These are phyloP conservation scores for Sugiyamaella grinbergsii DNA, from an alignment of 1,139 yeast genomes.

Conservation along the genomic window DNA sequence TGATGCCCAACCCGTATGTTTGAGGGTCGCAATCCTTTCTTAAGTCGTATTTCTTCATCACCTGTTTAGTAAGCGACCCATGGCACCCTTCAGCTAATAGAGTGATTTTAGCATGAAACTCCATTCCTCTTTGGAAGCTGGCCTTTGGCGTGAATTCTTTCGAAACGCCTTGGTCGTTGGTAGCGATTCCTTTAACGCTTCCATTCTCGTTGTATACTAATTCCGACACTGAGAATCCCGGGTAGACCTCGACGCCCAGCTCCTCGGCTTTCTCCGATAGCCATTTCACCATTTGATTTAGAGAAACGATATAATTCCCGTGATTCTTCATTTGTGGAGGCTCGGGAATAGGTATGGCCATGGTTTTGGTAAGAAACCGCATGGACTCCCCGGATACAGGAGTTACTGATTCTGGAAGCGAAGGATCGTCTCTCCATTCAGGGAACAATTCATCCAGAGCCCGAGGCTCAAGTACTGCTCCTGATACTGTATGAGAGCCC, in stretches of 20 bases:
- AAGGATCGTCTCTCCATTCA: constrained; percentile 55
- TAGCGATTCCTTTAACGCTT: constrained; percentile 83
- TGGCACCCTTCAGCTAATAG: constrained; percentile 97
- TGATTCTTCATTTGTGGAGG: constrained; percentile 88
- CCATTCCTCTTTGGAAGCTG: constrained; percentile 93
- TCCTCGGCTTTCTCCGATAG: constrained; percentile 89
- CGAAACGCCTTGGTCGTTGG: constrained; percentile 85
- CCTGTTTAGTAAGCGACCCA: constrained; percentile 84
- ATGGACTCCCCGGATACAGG: constrained; percentile 75
- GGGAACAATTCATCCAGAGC: constrained; percentile 87
- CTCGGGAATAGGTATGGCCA: constrained; percentile 75
- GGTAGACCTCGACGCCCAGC: constrained; percentile 89
- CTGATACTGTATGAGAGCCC: constrained; percentile 86
- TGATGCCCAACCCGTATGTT: constrained; percentile 92
- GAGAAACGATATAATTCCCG: constrained; percentile 82
- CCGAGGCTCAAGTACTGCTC: constrained; percentile 90
- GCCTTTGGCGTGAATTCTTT: constrained; percentile 74
- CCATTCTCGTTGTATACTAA: constrained; percentile 61
- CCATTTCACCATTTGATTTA: constrained; percentile 79
- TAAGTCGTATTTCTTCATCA: constrained; percentile 65
- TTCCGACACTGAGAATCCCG: constrained; percentile 88
- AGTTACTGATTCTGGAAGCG: constrained; percentile 63
- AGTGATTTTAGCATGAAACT: constrained; percentile 84
- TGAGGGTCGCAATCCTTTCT: constrained; percentile 72
- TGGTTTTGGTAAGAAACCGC: constrained; percentile 61